phyloP scores from a whole-genome alignment of 1,139 yeast species.

The Debaryomyces sp. region DNA sequence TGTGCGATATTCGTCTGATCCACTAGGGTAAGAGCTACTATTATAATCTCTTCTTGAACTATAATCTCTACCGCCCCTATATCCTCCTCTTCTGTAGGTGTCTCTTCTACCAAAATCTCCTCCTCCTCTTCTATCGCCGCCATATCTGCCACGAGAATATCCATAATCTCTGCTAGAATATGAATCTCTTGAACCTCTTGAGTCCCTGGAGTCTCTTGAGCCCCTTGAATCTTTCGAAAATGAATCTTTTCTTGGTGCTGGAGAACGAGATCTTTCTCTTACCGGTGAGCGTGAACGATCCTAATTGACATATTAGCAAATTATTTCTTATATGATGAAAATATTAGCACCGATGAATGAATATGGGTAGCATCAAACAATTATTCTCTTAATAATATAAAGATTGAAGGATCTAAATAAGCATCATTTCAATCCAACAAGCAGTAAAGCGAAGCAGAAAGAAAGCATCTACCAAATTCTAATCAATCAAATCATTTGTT shows the following conservation, averaged over 20 bases:
- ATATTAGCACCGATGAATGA: conserved; percentile 7
- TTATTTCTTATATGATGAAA: conserved; percentile 8
- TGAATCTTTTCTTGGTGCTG: conserved; percentile 14
- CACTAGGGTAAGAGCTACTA: conserved; percentile 22
- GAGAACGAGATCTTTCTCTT: conserved; percentile 43
- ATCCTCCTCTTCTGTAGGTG: conserved; percentile 25
- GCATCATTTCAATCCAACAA: background rate
- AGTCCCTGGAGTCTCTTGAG: conserved; percentile 7
- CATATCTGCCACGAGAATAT: conserved; percentile 20
- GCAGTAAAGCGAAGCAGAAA: conserved; percentile 2
- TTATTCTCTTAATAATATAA: background rate
- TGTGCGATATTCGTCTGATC: conserved; percentile 34
- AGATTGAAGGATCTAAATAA: background rate
- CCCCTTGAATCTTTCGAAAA: conserved; percentile 1
- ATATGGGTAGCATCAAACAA: conserved; percentile 8
- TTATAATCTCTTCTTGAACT: conserved; percentile 26
- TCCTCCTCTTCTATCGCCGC: conserved; percentile 26
- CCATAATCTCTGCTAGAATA: conserved; percentile 26
- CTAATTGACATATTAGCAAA: conserved; percentile 31
- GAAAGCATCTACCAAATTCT: conserved; percentile 3
- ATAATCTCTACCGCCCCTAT: conserved; percentile 27
- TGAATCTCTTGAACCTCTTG: conserved; percentile 17
- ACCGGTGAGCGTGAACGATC: conserved; percentile 53
- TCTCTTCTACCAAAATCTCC: conserved; percentile 26
- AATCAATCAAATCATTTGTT: background rate